Conservation (phyloP, 108 stramenopile genomes). For the Cylindrotheca fusiformis region DNA sequence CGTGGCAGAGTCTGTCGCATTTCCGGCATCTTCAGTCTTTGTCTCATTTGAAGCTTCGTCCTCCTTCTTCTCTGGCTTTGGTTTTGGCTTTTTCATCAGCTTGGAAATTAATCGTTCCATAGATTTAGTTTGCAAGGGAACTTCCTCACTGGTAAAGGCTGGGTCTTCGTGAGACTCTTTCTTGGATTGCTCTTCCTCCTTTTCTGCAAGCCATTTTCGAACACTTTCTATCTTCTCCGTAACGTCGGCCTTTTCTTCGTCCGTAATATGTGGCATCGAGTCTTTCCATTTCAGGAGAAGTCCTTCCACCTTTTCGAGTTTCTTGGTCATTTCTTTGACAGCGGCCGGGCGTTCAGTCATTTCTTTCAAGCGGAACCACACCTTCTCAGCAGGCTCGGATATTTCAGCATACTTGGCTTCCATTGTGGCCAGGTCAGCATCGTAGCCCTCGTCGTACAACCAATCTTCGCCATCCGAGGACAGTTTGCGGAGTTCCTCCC, state of each 20-base stretch:
- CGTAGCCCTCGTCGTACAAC: slow-evolving; percentile 95
- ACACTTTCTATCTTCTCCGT: slow-evolving; percentile 67
- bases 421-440: slow-evolving; percentile 83
- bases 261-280: slow-evolving; percentile 85
- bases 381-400: slow-evolving; percentile 75
- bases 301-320: slow-evolving; percentile 61
- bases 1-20: not conserved
- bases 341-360: slow-evolving; percentile 79
- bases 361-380: slow-evolving; percentile 82
- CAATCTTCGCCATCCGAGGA: slow-evolving; percentile 91
- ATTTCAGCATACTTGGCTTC: slow-evolving; percentile 79
- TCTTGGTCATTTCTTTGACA: slow-evolving; percentile 55
- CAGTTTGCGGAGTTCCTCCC: slow-evolving; percentile 72
- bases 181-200: slow-evolving; percentile 66
- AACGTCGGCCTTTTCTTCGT: slow-evolving; percentile 87
- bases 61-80: slow-evolving; percentile 60
- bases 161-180: slow-evolving; percentile 77
- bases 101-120: slow-evolving; percentile 60
- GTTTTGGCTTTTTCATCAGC: slow-evolving; percentile 83
- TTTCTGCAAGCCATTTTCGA: slow-evolving; percentile 75
- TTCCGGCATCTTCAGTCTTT: slow-evolving; percentile 22
- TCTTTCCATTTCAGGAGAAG: slow-evolving; percentile 88
- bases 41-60: slow-evolving; percentile 36
- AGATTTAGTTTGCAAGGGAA: slow-evolving; percentile 70
- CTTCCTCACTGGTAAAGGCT: slow-evolving; percentile 78